Evolutionary conservation across 1,284 basidiomycete species (phyloP).

Genomic region (Sporisorium reilianum): DNA sequence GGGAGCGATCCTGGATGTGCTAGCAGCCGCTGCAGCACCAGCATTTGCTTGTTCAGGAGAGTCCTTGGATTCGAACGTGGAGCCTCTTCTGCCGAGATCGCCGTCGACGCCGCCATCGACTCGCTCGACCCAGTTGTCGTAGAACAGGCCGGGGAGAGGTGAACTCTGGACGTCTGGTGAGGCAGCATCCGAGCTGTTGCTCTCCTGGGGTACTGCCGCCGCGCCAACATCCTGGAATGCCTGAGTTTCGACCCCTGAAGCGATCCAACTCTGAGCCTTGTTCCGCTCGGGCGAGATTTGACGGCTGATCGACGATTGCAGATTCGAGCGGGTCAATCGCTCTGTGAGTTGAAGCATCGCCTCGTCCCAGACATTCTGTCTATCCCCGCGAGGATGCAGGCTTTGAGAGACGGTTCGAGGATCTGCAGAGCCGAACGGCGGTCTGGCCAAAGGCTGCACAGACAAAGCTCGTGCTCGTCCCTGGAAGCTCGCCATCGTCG

Average conservation of each 20-base stretch:
- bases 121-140: slow-evolving; percentile 28
- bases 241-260: neutral
- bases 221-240: too few species aligned
- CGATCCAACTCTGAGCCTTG: too few species aligned
- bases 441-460: slow-evolving; percentile 4
- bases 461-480: slow-evolving; percentile 20
- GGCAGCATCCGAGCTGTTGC: neutral
- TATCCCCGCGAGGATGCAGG: neutral
- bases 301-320: neutral
- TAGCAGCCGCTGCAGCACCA: neutral
- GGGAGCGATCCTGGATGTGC: neutral
- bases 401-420: neutral
- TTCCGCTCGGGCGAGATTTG: neutral
- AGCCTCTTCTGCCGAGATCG: slow-evolving; percentile 24
- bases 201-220: neutral
- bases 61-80: neutral
- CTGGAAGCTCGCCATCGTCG: slow-evolving; percentile 27
- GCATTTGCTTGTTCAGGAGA: too few species aligned
- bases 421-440: neutral
- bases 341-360: slow-evolving; percentile 18
- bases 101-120: slow-evolving; percentile 26
- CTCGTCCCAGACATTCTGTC: slow-evolving; percentile 28
- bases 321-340: neutral
- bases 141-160: slow-evolving; percentile 25
- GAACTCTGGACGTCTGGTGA: slow-evolving; percentile 5